These are phyloP conservation scores for Talaromyces sp. DNA, from an alignment of 2,329 filamentous ascomycete species.

Conservation along the genomic window DNA sequence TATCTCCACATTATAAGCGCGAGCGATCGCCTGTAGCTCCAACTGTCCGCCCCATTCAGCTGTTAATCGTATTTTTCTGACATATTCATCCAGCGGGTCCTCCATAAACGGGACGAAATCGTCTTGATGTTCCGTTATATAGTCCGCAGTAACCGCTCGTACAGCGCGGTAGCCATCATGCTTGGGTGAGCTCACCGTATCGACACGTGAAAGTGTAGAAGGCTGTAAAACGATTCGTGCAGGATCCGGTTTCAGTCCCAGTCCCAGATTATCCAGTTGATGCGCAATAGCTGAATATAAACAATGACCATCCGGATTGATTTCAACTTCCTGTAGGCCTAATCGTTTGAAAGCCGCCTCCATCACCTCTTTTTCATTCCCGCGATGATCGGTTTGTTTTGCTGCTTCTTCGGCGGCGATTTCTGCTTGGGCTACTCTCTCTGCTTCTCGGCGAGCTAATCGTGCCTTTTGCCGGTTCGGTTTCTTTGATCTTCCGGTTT, in stretches of 20 bases:
- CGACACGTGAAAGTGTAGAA: slow-evolving; percentile 32
- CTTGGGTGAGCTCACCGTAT: slow-evolving; percentile 38
- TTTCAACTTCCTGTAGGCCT: slow-evolving; percentile 70
- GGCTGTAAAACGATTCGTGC: slow-evolving; percentile 34
- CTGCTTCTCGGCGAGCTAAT: slow-evolving; percentile 81
- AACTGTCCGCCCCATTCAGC: slow-evolving; percentile 96
- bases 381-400: slow-evolving; percentile 69
- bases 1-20: slow-evolving; percentile 75
- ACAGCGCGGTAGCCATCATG: slow-evolving; percentile 63
- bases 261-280: slow-evolving; percentile 61
- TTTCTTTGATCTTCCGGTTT: slow-evolving; percentile 57
- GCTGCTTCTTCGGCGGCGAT: slow-evolving; percentile 74
- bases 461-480: slow-evolving; percentile 89
- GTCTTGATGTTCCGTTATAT: slow-evolving; percentile 70
- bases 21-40: slow-evolving; percentile 81
- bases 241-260: slow-evolving; percentile 41
- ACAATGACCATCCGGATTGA: slow-evolving; percentile 90
- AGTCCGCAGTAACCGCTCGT: slow-evolving; percentile 69
- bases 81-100: slow-evolving; percentile 71
- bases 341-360: slow-evolving; percentile 62
- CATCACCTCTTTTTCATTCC: slow-evolving; percentile 70
- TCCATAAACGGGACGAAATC: slow-evolving; percentile 88
- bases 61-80: slow-evolving; percentile 75
- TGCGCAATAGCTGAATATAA: slow-evolving; percentile 89
- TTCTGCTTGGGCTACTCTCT: slow-evolving; percentile 67